phyloP scores from a whole-genome alignment of 2,329 filamentous ascomycete species.

The Hirsutella thompsonii region DNA sequence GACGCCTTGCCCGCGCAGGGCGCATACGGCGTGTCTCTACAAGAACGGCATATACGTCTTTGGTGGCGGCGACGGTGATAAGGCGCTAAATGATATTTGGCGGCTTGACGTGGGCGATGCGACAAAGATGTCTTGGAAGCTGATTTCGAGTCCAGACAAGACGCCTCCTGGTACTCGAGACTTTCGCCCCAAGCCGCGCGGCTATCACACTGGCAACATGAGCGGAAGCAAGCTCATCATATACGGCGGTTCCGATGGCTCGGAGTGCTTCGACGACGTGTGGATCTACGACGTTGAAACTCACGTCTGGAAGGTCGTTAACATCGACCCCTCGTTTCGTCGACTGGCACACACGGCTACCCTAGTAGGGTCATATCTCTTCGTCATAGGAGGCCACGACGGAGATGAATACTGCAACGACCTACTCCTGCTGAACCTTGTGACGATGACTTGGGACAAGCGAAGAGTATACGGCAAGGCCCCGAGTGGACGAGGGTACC shows the following conservation, averaged over 20 bases:
- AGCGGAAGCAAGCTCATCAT: constrained; percentile 61
- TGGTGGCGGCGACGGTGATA: constrained; percentile 57
- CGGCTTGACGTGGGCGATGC: constrained; percentile 55
- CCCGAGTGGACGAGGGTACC: constrained; percentile 52
- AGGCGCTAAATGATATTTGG: constrained; percentile 60
- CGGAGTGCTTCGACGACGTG: constrained; percentile 60
- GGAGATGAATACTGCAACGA: constrained; percentile 58
- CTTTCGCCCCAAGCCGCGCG: constrained; percentile 46
- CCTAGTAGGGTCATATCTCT: constrained; percentile 56
- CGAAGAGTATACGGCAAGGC: constrained; percentile 50
- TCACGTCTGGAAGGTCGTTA: constrained; percentile 44
- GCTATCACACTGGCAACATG: constrained; percentile 63
- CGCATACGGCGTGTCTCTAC: constrained; percentile 59
- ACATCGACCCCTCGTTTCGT: constrained; percentile 47
- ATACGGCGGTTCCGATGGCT: constrained; percentile 56
- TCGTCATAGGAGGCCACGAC: constrained; percentile 58
- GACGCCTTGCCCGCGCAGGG: constrained; percentile 47
- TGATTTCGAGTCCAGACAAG: constrained; percentile 39
- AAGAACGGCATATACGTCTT: constrained; percentile 63
- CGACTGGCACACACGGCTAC: constrained; percentile 57
- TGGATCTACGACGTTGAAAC: constrained; percentile 61
- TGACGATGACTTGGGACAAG: constrained; percentile 63
- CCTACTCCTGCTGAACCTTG: constrained; percentile 54
- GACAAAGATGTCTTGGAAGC: constrained; percentile 55
- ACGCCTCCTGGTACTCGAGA: constrained; percentile 17